Percentiles rank a stretch among this genome's conserved stretches.
phyloP scores from a whole-genome alignment of 164 flowering plant species.

The Vitis cinerea region DNA sequence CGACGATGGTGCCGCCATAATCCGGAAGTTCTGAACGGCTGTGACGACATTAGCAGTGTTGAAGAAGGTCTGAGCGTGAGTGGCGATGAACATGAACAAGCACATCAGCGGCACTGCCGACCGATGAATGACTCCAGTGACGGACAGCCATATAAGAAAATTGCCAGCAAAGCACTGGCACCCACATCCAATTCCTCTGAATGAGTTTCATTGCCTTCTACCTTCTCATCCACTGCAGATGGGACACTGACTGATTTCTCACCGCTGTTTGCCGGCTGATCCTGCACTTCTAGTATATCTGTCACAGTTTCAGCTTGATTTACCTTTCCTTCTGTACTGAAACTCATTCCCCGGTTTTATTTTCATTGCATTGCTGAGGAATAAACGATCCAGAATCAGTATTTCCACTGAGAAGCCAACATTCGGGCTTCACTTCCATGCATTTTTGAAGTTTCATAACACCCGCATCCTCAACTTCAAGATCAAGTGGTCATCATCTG shows the following conservation, averaged over 20 bases:
- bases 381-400: too few relatives aligned
- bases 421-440: too few relatives aligned
- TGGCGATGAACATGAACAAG: constrained; percentile 42
- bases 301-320: constrained; percentile 14
- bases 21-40: constrained; percentile 65
- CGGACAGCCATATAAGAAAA: constrained; percentile 73
- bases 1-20: constrained; percentile 78
- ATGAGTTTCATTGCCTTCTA: constrained; percentile 19
- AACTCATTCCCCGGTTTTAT: too few relatives aligned
- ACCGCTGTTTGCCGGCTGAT: constrained; percentile 13
- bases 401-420: too few relatives aligned
- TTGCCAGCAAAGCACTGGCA: constrained; percentile 73
- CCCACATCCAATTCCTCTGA: too few relatives aligned
- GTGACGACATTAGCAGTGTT: constrained; percentile 75
- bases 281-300: constrained; percentile 18
- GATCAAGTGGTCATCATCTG: too few relatives aligned
- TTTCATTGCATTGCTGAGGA: too few relatives aligned
- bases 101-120: constrained; percentile 62
- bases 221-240: constrained; percentile 21
- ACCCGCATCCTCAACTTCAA: too few relatives aligned
- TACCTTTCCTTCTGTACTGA: constrained; percentile 11
- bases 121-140: constrained; percentile 51
- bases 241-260: constrained; percentile 12
- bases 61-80: constrained; percentile 46
- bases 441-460: too few relatives aligned